Base-by-base conservation (phyloP, 768 basidiomycete species). In the Mycena pura region DNA sequence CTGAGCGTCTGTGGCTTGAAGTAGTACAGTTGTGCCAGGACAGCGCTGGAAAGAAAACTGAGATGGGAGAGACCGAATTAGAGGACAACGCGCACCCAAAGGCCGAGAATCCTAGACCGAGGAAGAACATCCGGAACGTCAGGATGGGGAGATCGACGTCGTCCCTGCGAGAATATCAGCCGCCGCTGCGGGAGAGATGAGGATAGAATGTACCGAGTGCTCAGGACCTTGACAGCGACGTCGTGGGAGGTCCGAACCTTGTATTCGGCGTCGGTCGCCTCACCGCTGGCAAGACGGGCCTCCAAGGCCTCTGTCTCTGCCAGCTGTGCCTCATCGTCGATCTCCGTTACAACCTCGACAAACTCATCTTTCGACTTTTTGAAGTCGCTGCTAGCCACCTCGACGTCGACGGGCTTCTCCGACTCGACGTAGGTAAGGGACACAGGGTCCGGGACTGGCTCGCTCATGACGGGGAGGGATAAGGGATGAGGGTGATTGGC, bases 51-150 rank as follows among this genome's bases (percentile, higher is more conserved):
- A 69, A 71, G 29, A 36, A 29, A 19, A n/a, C 31, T 36, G 25
- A 41, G 48, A 43, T 43, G n/a, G 24, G 41, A 59, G 29, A 36
- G 21, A 19, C 36, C 28, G 25, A 41, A 66, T 47, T 14, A 75
- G 34, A 56, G 34, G 34, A 46, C 41, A 56, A 46, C 24, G 54
- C 77, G 57, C 52, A 76, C 72, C 78, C 78, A 59, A 80, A 80
- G 11, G 76, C 72, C 25, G 76, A 74, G 61, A 80, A 75, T 29
- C 78, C 78, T 44, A 77, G 68, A 25, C 76, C 76, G 17, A 80
- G 72, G 70, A 80, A 71, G 65, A 76, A 68, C 14, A 76, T 74
- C 27, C 78, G 73, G 71, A 80, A 79, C n/a, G 78, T 79, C 50
- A 77, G 65, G 8, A 75, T 64, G 6, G 72, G 74, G 31, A 75